Evolutionary conservation across 495 filamentous ascomycete genomes (phyloP), one percentile per base, ranked within the genome.

Genomic region (Pseudevernia furfuracea): DNA sequence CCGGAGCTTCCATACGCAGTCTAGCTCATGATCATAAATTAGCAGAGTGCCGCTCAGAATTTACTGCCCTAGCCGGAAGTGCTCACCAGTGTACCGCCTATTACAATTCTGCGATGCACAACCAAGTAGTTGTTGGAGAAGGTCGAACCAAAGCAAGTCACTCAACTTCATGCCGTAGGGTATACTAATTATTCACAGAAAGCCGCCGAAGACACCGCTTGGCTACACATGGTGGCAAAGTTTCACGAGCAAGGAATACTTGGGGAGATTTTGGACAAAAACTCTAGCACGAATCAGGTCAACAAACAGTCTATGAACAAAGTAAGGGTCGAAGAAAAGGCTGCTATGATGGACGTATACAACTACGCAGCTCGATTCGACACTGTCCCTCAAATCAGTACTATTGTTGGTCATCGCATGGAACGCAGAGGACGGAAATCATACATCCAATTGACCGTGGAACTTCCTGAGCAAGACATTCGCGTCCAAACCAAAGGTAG

Each of bases 291-390:
- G n/a, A 69, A 69, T 38, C 46, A 63, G 17, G 63, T 69, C 36
- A 68, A 75, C 28, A 65, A 68, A 30, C 17, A 61, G 30, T 44
- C 34, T 34, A 34, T 44, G 10, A 14, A 52, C 4, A 63, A 70
- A 49, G 48, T 68, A 30, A 66, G 69, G 19, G 67, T 41, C 17
- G 71, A 75, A 28, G 72, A 72, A 59, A 68, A 66, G n/a, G 71
- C 75, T 68, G 74, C 72, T 6, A 71, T 70, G 25, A 64, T 72
- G 64, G 80, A 81, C 60, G 73, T 81, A 38, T 81, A 78, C 70
- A 78, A 81, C 63, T 81, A 81, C 65, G 78, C 77, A 43, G 79
- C 80, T 7, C 69, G 77, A 43, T 79, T 78, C 63, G 75, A 77
- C 53, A 58, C 64, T 12, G 64, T 79, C 23, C 79, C 79, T 7